Base-by-base conservation (phyloP, 192 early-diverging fungal genomes). In the Coemansia sp. region DNA sequence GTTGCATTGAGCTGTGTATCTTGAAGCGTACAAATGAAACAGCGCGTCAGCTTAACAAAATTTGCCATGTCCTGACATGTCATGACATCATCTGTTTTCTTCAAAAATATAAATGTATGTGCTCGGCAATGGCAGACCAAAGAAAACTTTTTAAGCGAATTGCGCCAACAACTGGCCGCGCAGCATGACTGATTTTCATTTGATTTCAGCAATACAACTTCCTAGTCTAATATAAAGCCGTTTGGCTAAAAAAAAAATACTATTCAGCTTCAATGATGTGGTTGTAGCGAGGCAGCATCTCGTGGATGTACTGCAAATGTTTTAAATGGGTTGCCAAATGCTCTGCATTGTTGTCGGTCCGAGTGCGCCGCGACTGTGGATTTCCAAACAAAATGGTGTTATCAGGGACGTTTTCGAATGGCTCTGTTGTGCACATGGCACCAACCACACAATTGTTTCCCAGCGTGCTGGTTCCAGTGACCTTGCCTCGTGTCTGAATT, bases 221-320 rank as follows among this genome's bases (percentile, higher is more conserved):
- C n/a, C n/a, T n/a, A n/a, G n/a, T n/a, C 29, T 18, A 60, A 25
- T 10, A 35, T 9, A 60, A n/a, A n/a, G n/a, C n/a, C n/a, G n/a
- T n/a, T n/a, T n/a, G n/a, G n/a, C n/a, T n/a, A n/a, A n/a, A n/a
- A n/a, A 14, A 11, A 12, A 2, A 45, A 22, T 3, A 32, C 66
- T 60, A 80, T 11, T 73, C 77, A 7, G 77, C 65, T 30, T 67
- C 77, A 16, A 80, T 66, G 33, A 80, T 80, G 49, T 73, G 71
- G 64, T 80, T 80, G 59, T 80, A 80, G 27, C 77, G 69, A 11
- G 77, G 77, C 21, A 80, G 45, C 77, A 80, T 80, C 50, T 80
- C 77, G 22, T 70, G 67, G 33, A 80, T 69, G 22, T 80, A 80
- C 54, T 80, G 64, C 21, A 80, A 38, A 44, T 80, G 77, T 47